Evolutionary conservation across 1,284 basidiomycete species (phyloP).

Genomic region (Microbotryomycetes sp.): DNA sequence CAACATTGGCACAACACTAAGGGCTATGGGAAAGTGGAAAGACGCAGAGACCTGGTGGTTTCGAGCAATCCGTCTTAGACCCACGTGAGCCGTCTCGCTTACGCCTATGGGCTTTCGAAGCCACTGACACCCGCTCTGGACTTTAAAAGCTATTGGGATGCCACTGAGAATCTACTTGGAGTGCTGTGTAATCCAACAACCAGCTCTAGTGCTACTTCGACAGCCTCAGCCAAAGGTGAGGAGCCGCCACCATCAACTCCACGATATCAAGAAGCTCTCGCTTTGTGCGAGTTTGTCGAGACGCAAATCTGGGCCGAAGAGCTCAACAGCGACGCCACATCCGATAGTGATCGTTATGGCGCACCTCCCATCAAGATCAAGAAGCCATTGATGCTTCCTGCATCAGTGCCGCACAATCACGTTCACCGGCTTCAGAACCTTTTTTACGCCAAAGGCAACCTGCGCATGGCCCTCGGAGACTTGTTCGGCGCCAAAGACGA

Average conservation of each 20-base stretch:
- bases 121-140: not conserved
- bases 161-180: constrained; percentile 47
- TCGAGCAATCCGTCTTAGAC: constrained; percentile 46
- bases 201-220: not conserved
- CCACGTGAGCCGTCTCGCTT: constrained; percentile 44
- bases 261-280: constrained; percentile 42
- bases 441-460: constrained; percentile 48
- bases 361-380: constrained; percentile 10
- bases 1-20: constrained; percentile 52
- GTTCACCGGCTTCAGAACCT: constrained; percentile 47
- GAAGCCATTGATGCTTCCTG: constrained; percentile 34
- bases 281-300: constrained; percentile 44
- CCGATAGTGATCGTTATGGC: constrained; percentile 4
- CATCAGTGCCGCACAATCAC: constrained; percentile 41
- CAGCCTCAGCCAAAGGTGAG: not conserved
- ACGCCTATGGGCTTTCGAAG: not conserved
- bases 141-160: constrained; percentile 36
- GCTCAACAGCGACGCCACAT: constrained; percentile 1
- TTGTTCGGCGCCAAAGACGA: constrained; percentile 41
- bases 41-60: constrained; percentile 50
- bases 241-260: constrained; percentile 20
- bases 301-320: constrained; percentile 33
- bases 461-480: constrained; percentile 40
- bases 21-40: constrained; percentile 43
- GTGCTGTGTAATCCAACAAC: constrained; percentile 43